Evolutionary conservation across 192 early-diverging fungal species (phyloP), one percentile per base, ranked within the genome.

Genomic region (Geranomyces variabilis): DNA sequence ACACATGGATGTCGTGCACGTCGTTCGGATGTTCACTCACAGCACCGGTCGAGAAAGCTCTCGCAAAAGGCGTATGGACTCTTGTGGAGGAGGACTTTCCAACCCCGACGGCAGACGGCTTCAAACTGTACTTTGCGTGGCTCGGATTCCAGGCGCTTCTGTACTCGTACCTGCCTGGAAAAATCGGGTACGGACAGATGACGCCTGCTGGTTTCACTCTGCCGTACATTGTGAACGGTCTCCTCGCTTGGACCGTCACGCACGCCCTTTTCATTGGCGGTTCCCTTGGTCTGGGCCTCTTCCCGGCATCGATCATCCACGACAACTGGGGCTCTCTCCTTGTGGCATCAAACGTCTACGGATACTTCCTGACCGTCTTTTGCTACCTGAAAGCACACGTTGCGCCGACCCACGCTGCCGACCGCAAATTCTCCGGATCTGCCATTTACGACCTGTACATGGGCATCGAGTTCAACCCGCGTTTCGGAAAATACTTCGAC

Each of bases 401-500:
- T 17, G 86, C 87, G 73, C 91, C 91, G 41, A 84, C 90, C 15
- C 90, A 92, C 80, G 73, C 87, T 15, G 89, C 80, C 19, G 92
- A 93, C 74, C 86, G 90, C 78, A 92, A 92, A 75, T 91, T 92
- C 78, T 89, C 90, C 0, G 85, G 85, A 24, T 88, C 85, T n/a
- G 71, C 84, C 44, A 81, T 90, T 58, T 93, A 92, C 77, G 89
- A 93, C 79, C 59, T 92, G 28, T 86, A 90, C 65, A 90, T 90
- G 88, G 92, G 92, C 55, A 90, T 93, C 76, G 92, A 93, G 73
- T 89, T 92, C 75, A 93, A 93, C 81, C 92, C 90, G 43, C 81
- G 92, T 30, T 69, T 91, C 66, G 92, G 92, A 46, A 78, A 91
- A 75, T 75, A 78, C 59, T 92, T 88, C 68, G 92, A 93, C 78